Base-by-base conservation (phyloP, 257 asterid genomes). In the Solanum clarkiae region DNA sequence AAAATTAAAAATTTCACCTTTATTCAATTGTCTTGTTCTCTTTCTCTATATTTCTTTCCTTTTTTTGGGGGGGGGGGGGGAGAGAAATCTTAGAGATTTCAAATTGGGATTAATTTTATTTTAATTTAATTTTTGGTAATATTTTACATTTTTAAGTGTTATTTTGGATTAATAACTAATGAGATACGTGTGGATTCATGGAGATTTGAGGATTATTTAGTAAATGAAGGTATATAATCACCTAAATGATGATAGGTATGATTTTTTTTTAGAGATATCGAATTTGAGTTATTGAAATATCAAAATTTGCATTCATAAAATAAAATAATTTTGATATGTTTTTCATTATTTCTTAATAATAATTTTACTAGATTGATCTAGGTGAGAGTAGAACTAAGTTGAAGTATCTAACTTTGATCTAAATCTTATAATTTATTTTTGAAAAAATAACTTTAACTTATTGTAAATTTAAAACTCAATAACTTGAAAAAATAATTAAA, bases 61-160 rank as follows among this genome's bases (percentile, higher is more conserved):
- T 22, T 49, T 75, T 22, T 15, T 11, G n/a, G 6, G 12, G 42
- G 11, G 1, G 10, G n/a, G 45, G 74, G 17, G 11, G 5, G 32
- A 29, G 74, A 32, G 57, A 57, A 60, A 22, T 51, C 63, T 77
- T 51, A 77, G 82, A 53, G 62, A 77, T 77, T 51, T 77, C 47
- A 77, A 18, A 14, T 77, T 26, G 82, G 63, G 14, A 77, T 77
- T 77, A 77, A 51, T 77, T 75, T 75, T 49, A 26, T 22, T 75
- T 24, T 24, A 47, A 13, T 47, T 74, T n/a, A 45, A 12, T 17
- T 10, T 62, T 49, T 18, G 24, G 51, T 77, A 51, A 77, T 49
- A 49, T 49, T 26, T 22, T 22, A 47, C 60, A 72, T 75, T 24
- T 54, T 9, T 4, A 13, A 75, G 82, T 49, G 63, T 16, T 26